Evolutionary conservation across 164 flowering plant species (phyloP), one percentile per base, ranked within the genome.

Genomic region (Brasenia schreberi): DNA sequence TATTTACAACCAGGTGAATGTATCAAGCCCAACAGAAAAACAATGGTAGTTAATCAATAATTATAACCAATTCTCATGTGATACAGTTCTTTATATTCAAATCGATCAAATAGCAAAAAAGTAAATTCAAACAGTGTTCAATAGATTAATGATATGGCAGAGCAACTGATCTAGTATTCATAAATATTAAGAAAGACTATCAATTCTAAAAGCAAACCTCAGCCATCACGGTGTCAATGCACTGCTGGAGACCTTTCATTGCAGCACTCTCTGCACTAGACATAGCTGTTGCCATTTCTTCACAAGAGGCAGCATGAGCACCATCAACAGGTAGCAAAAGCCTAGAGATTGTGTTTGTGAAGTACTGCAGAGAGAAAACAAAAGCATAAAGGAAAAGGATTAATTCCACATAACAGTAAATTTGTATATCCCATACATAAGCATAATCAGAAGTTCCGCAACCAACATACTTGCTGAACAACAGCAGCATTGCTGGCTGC

Each of bases 221-320:
- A 64, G 99, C 96, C 92, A 95, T 89, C 62, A 95, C 94, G 71
- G 99, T 92, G 73, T 95, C 97, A 70, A 95, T 90, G 74, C 98
- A 95, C 69, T 87, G 97, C 72, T 92, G 99, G 76, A 95, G 97
- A 63, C 99, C 99, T 76, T 90, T 95, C 75, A 85, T 84, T 65
- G 97, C 99, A 72, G 95, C 97, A 74, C 82, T 79, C 81, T 95
- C 99, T 43, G 97, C 97, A 81, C 85, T 86, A 63, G 98, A 86
- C 98, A 95, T 87, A 53, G 99, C 91, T 19, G 87, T 75, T 43
- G 96, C 84, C 98, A 95, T 88, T 78, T 95, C 99, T 81, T 95
- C 97, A 74, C 92, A 92, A 64, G 98, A 83, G 72, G 97, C 87
- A 80, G 98, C 96, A 88, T 92, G 98, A 19, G 98, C 96, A 69